Conservation (phyloP, 1,284 basidiomycete species). For the Cutaneotrichosporon cavernicola region DNA sequence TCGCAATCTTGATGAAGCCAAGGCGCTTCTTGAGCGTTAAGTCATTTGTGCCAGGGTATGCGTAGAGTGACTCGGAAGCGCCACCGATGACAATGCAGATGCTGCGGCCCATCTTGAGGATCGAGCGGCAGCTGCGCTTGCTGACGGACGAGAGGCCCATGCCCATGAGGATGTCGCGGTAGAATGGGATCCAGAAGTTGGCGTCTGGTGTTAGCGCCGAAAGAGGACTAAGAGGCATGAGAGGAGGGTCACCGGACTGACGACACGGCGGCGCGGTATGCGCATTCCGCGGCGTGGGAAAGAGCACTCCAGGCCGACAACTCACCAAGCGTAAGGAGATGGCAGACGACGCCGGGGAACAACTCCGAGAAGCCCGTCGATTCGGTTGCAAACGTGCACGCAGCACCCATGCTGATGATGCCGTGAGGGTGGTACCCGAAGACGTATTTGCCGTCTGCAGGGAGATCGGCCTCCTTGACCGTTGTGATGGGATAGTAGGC, state of each 20-base stretch:
- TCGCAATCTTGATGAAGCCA: conserved; percentile 96
- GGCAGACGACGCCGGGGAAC: conserved; percentile 89
- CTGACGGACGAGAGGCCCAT: conserved; percentile 93
- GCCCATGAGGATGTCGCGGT: conserved; percentile 84
- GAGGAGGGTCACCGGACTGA: neutral
- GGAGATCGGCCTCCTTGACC: conserved; percentile 74
- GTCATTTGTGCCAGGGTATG: conserved; percentile 88
- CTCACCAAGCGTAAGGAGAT: conserved; percentile 77
- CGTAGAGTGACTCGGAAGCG: conserved; percentile 88
- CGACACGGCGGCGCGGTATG: too few relatives aligned
- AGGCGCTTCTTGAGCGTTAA: conserved; percentile 78
- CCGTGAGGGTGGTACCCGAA: conserved; percentile 99
- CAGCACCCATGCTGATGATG: conserved; percentile 85
- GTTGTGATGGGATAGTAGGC: conserved; percentile 75
- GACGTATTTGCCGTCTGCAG: conserved; percentile 84
- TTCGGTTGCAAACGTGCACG: conserved; percentile 92
- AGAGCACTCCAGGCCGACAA: neutral
- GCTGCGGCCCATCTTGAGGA: conserved; percentile 69
- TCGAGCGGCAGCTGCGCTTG: conserved; percentile 83
- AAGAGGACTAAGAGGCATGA: neutral
- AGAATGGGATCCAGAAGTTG: conserved; percentile 91
- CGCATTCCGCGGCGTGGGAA: neutral
- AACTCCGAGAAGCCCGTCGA: conserved; percentile 83
- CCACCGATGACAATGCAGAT: conserved; percentile 97
- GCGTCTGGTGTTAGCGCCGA: conserved; percentile 51